phyloP scores from a whole-genome alignment of 495 filamentous ascomycete genomes.

The Neurospora hispaniola region DNA sequence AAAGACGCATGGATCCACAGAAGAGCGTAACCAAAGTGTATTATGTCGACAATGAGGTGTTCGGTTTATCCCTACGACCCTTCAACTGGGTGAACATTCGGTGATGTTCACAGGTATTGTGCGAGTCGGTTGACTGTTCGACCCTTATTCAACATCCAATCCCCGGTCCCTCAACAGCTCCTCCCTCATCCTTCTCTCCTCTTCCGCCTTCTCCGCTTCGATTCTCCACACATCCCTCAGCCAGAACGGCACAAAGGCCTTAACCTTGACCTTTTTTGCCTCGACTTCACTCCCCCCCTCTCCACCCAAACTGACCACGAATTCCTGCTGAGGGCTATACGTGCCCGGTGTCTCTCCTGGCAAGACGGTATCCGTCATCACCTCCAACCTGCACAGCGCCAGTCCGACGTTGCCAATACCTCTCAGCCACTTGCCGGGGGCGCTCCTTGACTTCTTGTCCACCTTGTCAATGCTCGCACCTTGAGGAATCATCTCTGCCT shows the following conservation, averaged over 20 bases:
- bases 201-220: slow-evolving; percentile 1
- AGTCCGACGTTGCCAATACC: slow-evolving; percentile 79
- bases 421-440: slow-evolving; percentile 59
- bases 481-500: slow-evolving; percentile 18
- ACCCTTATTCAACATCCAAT: not conserved
- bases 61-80: too few species aligned
- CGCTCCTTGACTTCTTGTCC: slow-evolving; percentile 49
- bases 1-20: too few species aligned
- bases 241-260: slow-evolving; percentile 86
- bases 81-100: not conserved
- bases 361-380: slow-evolving; percentile 67
- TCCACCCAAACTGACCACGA: slow-evolving; percentile 26
- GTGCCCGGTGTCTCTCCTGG: slow-evolving; percentile 51
- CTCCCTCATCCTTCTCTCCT: not conserved
- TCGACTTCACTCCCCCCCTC: slow-evolving; percentile 11
- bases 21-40: too few species aligned
- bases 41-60: too few species aligned
- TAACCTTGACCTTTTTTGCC: slow-evolving; percentile 51
- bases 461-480: slow-evolving; percentile 31
- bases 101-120: not conserved
- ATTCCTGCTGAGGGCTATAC: slow-evolving; percentile 32
- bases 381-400: slow-evolving; percentile 78
- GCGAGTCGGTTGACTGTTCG: not conserved
- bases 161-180: not conserved
- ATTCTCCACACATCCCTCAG: slow-evolving; percentile 29